Conservation (phyloP, 2,329 filamentous ascomycete species). For the Mollisia scopiformis region DNA sequence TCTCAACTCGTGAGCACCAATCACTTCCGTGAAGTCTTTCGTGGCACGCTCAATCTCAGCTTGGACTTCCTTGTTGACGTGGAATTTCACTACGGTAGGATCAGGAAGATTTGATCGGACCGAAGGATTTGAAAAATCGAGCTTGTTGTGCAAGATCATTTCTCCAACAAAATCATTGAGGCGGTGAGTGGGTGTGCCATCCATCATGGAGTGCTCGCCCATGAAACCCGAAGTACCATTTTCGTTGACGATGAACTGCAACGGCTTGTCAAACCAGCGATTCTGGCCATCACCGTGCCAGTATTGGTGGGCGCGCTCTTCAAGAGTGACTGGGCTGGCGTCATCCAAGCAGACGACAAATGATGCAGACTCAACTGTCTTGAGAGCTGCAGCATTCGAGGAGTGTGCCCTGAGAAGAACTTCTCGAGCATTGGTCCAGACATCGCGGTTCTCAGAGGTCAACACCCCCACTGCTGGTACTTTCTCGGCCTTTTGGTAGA, state of each 20-base stretch:
- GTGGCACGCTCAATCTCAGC: slow-evolving; percentile 78
- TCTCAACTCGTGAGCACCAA: slow-evolving; percentile 84
- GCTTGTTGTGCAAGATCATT: slow-evolving; percentile 90
- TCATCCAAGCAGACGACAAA: slow-evolving; percentile 96
- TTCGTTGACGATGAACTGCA: slow-evolving; percentile 98
- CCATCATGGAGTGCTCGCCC: slow-evolving; percentile 99
- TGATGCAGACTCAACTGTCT: slow-evolving; percentile 83
- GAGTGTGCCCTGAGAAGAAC: slow-evolving; percentile 76
- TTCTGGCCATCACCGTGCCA: slow-evolving; percentile 98
- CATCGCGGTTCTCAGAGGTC: slow-evolving; percentile 90
- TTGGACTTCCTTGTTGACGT: slow-evolving; percentile 73
- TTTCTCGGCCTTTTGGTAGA: slow-evolving; percentile 78
- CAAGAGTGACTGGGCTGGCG: slow-evolving; percentile 85
- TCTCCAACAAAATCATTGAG: slow-evolving; percentile 94
- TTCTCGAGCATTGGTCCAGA: slow-evolving; percentile 84
- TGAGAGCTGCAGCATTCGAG: slow-evolving; percentile 76
- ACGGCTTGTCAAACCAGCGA: slow-evolving; percentile 96
- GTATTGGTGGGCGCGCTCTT: slow-evolving; percentile 94
- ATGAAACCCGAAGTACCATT: slow-evolving; percentile 98
- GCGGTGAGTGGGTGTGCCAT: slow-evolving; percentile 95
- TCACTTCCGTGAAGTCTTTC: slow-evolving; percentile 78
- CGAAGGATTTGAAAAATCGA: slow-evolving; percentile 80
- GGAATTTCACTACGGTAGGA: slow-evolving; percentile 77
- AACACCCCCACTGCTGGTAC: slow-evolving; percentile 78
- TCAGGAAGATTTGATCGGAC: slow-evolving; percentile 85